Evolutionary conservation across 805 yeast species (phyloP).

Genomic region (Saccharomycopsis javanensis): DNA sequence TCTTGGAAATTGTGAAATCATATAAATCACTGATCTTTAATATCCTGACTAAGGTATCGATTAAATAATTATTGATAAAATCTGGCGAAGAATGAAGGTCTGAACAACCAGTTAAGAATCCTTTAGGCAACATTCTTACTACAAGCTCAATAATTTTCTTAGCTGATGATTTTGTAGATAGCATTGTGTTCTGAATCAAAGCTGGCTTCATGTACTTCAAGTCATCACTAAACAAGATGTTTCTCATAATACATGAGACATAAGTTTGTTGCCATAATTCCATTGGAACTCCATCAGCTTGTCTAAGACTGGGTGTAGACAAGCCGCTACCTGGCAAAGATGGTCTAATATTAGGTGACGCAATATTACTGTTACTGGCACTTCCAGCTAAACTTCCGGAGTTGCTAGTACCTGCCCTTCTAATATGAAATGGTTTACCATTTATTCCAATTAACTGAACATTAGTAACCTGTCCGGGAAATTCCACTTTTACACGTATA

Average conservation of each 20-base stretch:
- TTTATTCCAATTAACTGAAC: conserved; percentile 16
- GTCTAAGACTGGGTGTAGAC: neutral
- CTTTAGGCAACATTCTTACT: conserved; percentile 38
- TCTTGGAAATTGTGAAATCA: conserved; percentile 31
- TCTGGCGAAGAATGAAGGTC: conserved; percentile 28
- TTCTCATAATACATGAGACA: conserved; percentile 48
- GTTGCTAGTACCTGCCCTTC: neutral
- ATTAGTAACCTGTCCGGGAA: conserved; percentile 33
- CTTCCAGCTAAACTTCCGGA: neutral
- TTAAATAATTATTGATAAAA: conserved; percentile 39
- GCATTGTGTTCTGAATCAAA: conserved; percentile 40
- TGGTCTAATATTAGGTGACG: conserved; percentile 2
- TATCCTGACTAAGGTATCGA: conserved; percentile 39
- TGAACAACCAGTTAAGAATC: conserved; percentile 36
- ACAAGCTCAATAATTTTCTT: conserved; percentile 31
- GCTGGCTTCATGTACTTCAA: conserved; percentile 50
- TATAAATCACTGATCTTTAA: conserved; percentile 31
- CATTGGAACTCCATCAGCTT: conserved; percentile 26
- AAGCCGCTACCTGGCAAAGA: neutral
- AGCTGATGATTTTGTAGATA: conserved; percentile 28
- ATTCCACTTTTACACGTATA: conserved; percentile 52
- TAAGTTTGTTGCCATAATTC: conserved; percentile 52
- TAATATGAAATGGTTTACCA: conserved; percentile 16
- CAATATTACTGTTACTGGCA: neutral
- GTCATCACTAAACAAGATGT: conserved; percentile 43